Base-by-base conservation (phyloP, 169 alveolate genomes). In the Haemoproteus tartakovskyi region DNA sequence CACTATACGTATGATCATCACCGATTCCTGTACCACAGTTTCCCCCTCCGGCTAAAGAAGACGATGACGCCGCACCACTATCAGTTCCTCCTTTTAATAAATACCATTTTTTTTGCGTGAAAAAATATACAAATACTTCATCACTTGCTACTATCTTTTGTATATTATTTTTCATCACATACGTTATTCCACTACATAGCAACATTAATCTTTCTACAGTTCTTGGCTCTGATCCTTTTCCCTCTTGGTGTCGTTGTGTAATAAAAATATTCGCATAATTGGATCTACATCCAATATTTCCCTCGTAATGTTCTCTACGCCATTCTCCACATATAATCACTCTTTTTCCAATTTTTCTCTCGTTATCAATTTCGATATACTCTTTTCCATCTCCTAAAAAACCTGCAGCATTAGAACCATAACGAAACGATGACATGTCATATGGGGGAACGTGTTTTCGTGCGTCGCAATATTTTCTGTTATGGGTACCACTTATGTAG, bases 191-290 rank as follows among this genome's bases (percentile, higher is more conserved):
- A 11, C 91, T 90, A 19, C 92, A 83, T 19, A 89, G 50, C 29
- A 89, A 62, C 93, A 89, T 89, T 19, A 89, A 78, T 12, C 87
- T 64, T 56, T 89, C 93, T 11, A 89, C 60, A n/a, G 93, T 89
- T 84, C 86, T 86, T 3, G 93, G 93, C 8, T 80, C 93, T 11
- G 91, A 87, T 1, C 91, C 87, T 59, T 86, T 84, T 12, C 70
- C 61, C 43, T 91, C 95, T 48, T 89, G 90, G 78, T 89, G 91
- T 62, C 95, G 87, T 52, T 91, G 95, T 0, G 95, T 91, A 50
- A 91, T 91, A 80, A 91, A 91, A 36, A 91, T 84, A 33, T 92
- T 86, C 38, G 89, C 85, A 63, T 91, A 91, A 67, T 91, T 93
- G 26, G 95, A 91, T 57, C 95, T 51, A 9, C 94, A 92, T 21